Base-by-base conservation (phyloP, 495 filamentous ascomycete genomes). In the Podospora sp. region DNA sequence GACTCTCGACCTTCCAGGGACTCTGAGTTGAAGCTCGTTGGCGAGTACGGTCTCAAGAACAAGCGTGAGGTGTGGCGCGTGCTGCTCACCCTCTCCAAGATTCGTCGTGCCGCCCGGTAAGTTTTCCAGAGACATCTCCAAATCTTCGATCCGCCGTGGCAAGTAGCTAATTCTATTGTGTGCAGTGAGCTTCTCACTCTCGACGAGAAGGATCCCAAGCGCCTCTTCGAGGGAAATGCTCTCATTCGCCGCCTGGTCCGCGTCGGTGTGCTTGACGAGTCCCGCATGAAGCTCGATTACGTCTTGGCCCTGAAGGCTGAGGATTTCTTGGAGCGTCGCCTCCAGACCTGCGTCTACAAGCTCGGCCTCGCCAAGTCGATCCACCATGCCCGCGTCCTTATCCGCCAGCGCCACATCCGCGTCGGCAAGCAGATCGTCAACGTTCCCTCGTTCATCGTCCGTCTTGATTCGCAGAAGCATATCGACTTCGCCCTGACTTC, bases 201-300 rank as follows among this genome's bases (percentile, higher is more conserved):
- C 81, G 95, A 99, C 78, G 95, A 99, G 88, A 99, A 99, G 85
- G 96, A 99, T 86, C 95, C 95, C 78, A 98, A 98, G 88, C 93
- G 95, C 83, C 93, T 99, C 73, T 99, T 99, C 88, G 95, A 99
- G 88, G 95, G 95, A 82, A 99, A 99, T 84, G 95, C 95, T 80
- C 88, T 99, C 79, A 99, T 99, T 90, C 96, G 95, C 79, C 95
- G 95, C 89, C 93, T 99, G 65, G 96, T 99, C 75, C 96, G 95
- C 82, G 93, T 98, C 79, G 95, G 95, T 92, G 95, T 99, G 78
- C 91, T 99, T 80, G 95, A 99, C 81, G 95, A 99, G 87, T 91
- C 92, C 81, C 95, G 96, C 88, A 99, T 98, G 96, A 99, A 97
- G 91, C 93, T 99, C 86, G 95, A 99, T 96, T 99, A 99, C 91